A percentile compares a stretch with the other conserved stretches of the same genome.
These are phyloP conservation scores for Periconia sp. DNA, from an alignment of 2,329 filamentous ascomycete genomes.

Conservation along the genomic window DNA sequence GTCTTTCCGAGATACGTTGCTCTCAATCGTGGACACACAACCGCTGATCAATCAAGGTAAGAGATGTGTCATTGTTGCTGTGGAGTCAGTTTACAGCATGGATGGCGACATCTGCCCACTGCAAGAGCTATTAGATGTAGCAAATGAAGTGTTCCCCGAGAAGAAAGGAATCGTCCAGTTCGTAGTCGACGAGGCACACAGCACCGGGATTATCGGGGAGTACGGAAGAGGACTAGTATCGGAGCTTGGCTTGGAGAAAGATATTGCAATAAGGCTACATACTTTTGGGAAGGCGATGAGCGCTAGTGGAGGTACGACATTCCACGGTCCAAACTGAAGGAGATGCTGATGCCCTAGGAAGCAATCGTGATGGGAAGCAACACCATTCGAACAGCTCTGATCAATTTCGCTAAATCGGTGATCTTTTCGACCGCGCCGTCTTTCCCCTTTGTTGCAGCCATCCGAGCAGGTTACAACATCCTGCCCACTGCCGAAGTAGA, in stretches of 20 bases:
- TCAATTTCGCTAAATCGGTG: conserved; percentile 23
- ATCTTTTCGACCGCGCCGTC: conserved; percentile 44
- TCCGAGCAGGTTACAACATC: conserved; percentile 39
- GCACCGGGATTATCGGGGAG: conserved; percentile 64
- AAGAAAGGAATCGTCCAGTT: conserved; percentile 63
- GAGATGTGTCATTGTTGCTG: no score
- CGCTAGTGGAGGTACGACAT: conserved; percentile 27
- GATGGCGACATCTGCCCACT: conserved; percentile 75
- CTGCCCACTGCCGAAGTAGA: conserved; percentile 4
- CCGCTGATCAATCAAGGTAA: no score
- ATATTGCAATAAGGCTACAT: conserved; percentile 33
- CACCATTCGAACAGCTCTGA: conserved; percentile 9
- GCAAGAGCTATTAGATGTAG: conserved; percentile 62
- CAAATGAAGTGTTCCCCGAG: conserved; percentile 61
- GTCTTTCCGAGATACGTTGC: no score
- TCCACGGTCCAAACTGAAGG: not conserved
- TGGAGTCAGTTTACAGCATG: conserved; percentile 72
- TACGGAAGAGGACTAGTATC: conserved; percentile 62
- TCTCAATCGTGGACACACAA: no score
- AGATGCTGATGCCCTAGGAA: not conserved
- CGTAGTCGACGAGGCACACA: conserved; percentile 72
- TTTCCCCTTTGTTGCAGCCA: conserved; percentile 43
- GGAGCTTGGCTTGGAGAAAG: conserved; percentile 28
- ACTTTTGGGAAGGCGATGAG: conserved; percentile 35
- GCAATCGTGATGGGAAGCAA: conserved; percentile 22